Evolutionary conservation across 2,329 filamentous ascomycete genomes (phyloP), one percentile per base, ranked within the genome.

Genomic region (Pseudopyrenochaeta lycopersici): DNA sequence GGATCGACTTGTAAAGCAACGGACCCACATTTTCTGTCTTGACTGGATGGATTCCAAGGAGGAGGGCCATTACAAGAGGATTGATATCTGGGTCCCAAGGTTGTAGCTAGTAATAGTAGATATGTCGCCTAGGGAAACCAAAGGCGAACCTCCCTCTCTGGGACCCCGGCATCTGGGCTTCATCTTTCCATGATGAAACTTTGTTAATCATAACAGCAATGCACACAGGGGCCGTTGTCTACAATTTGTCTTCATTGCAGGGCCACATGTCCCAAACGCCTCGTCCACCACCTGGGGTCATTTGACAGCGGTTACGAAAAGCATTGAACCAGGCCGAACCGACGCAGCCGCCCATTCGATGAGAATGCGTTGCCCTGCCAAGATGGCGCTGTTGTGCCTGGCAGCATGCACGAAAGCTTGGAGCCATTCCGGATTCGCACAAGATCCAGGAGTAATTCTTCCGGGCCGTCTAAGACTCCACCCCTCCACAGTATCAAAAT

Each of bases 311-410:
- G 49, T 41, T 36, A 39, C 46, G 52, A 53, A 56, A 17, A 48
- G 49, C 49, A 56, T 38, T 36, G 43, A 49, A 41, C 49, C 52
- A 51, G 58, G 50, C 52, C 38, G 46, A 58, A 51, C 53, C 52
- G 23, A 56, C 57, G 54, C 58, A 55, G 42, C 41, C 50, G 54
- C 46, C 46, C 44, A 49, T 52, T 49, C 29, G 35, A 33, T 49
- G 49, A 45, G 56, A 54, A 56, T 54, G 32, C 40, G 49, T 35
- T 36, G 39, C 56, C 44, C 49, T 56, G 61, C 48, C 51, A 50
- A 58, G 49, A 54, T 45, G 39, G 48, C 45, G 46, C 31, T 46
- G 45, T 18, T 38, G 58, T 58, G 52, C 51, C 59, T 57, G 48
- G 46, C 47, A 57, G 46, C 49, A 50, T 46, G 47, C 32, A 49